Percentiles rank a stretch among this genome's conserved stretches.
Evolutionary conservation across 1,284 basidiomycete genomes (phyloP).

Genomic region (Cutaneotrichosporon sp.): DNA sequence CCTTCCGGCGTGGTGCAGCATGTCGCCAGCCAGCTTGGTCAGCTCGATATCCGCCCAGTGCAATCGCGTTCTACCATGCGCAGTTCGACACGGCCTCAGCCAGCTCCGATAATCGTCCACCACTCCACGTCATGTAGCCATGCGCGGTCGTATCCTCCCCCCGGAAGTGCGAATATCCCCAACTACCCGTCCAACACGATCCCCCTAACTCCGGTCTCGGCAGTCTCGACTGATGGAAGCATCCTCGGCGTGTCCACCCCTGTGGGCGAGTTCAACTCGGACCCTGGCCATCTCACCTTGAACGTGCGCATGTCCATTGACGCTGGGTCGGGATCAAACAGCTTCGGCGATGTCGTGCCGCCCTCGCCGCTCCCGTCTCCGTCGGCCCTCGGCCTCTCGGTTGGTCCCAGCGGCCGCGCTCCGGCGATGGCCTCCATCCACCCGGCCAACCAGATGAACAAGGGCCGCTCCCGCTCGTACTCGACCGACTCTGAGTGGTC

Average conservation of each 20-base stretch:
- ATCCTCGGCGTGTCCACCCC: neutral
- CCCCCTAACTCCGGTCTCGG: neutral
- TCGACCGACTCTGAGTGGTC: neutral
- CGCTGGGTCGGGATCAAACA: neutral
- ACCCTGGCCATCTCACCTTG: neutral
- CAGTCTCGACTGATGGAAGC: neutral
- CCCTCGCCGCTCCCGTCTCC: neutral
- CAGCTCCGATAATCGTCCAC: neutral
- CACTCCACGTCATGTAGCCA: neutral
- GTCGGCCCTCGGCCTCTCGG: neutral
- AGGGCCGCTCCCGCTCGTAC: neutral
- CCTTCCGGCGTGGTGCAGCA: neutral
- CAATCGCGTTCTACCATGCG: neutral
- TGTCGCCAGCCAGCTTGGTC: neutral
- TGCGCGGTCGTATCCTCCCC: neutral
- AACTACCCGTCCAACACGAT: neutral
- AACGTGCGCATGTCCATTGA: neutral
- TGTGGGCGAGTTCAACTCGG: neutral
- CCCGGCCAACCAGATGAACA: neutral
- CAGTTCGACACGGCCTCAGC: neutral
- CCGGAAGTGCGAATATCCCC: neutral
- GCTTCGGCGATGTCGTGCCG: neutral
- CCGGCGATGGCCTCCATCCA: neutral
- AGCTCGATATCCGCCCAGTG: neutral
- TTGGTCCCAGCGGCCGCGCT: neutral